Evolutionary conservation across 2,329 filamentous ascomycete species (phyloP).

Genomic region (Emergomyces pasteurianus): DNA sequence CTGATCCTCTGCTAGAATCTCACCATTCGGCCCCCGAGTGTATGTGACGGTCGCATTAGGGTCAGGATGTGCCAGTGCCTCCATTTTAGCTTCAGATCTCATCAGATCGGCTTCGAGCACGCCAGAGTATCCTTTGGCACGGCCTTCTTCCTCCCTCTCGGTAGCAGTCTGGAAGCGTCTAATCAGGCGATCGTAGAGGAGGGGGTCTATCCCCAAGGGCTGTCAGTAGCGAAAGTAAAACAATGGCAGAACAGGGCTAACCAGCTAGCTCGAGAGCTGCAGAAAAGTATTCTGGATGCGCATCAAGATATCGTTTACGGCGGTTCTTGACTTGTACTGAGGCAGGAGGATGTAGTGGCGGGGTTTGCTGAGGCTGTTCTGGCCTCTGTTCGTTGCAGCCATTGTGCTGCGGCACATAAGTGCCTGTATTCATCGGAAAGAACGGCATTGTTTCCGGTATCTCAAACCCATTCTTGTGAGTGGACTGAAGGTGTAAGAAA

Average conservation of each 20-base stretch:
- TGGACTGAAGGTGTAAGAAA: background rate
- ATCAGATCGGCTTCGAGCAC: slow-evolving; percentile 65
- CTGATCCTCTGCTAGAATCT: slow-evolving; percentile 46
- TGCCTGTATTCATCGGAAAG: slow-evolving; percentile 24
- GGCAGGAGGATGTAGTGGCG: slow-evolving; percentile 19
- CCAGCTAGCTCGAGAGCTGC: slow-evolving; percentile 51
- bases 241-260: slow-evolving; percentile 25
- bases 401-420: slow-evolving; percentile 10
- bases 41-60: slow-evolving; percentile 40
- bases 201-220: slow-evolving; percentile 45
- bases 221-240: background rate
- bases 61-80: slow-evolving; percentile 45
- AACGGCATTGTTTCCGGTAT: slow-evolving; percentile 21
- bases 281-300: slow-evolving; percentile 61
- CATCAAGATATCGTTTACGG: slow-evolving; percentile 61
- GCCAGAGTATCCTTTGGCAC: slow-evolving; percentile 64
- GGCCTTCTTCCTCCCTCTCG: slow-evolving; percentile 63
- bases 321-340: slow-evolving; percentile 58
- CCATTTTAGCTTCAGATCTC: slow-evolving; percentile 64
- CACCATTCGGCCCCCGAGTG: slow-evolving; percentile 39
- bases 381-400: slow-evolving; percentile 3
- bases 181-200: slow-evolving; percentile 71
- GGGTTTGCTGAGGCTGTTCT: background rate
- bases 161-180: slow-evolving; percentile 61
- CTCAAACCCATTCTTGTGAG: background rate